Conservation (phyloP, 2,329 filamentous ascomycete genomes). For the Fusarium fracticaudum region DNA sequence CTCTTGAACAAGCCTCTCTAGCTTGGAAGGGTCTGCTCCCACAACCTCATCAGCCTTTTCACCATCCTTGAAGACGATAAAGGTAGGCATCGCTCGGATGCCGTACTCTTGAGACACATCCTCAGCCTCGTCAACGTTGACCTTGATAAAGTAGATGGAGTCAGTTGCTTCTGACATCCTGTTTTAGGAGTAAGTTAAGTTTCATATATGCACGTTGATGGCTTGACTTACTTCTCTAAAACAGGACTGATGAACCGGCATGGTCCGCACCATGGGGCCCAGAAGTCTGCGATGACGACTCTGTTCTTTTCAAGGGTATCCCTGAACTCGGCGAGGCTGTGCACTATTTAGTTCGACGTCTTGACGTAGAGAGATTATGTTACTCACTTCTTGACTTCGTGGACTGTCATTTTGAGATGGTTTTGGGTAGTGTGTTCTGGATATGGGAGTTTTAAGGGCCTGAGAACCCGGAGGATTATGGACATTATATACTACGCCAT, state of each 20-base stretch:
- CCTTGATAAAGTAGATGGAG: neutral
- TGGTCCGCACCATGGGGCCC: constrained; percentile 16
- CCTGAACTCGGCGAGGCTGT: neutral
- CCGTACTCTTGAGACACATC: neutral
- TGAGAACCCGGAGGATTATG: neutral
- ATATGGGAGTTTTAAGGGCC: neutral
- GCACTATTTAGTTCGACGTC: fast-evolving
- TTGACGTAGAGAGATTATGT: fast-evolving
- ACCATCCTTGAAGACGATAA: neutral
- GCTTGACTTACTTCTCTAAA: neutral
- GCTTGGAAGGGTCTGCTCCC: neutral
- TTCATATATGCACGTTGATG: fast-evolving
- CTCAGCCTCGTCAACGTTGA: neutral
- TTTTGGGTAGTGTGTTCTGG: neutral
- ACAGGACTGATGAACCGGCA: constrained; percentile 2
- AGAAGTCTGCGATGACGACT: constrained; percentile 1
- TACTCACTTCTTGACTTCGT: neutral
- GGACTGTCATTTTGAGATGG: neutral
- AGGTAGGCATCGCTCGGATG: constrained; percentile 13
- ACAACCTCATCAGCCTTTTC: neutral
- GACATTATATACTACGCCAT: neutral
- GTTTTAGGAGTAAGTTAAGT: neutral
- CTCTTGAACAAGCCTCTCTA: neutral
- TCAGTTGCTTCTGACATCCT: fast-evolving
- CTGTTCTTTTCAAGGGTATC: neutral